A percentile compares a stretch with the other conserved stretches of the same genome.
phyloP scores from a whole-genome alignment of 1,284 basidiomycete genomes.

The Cutaneotrichosporon mucoides region DNA sequence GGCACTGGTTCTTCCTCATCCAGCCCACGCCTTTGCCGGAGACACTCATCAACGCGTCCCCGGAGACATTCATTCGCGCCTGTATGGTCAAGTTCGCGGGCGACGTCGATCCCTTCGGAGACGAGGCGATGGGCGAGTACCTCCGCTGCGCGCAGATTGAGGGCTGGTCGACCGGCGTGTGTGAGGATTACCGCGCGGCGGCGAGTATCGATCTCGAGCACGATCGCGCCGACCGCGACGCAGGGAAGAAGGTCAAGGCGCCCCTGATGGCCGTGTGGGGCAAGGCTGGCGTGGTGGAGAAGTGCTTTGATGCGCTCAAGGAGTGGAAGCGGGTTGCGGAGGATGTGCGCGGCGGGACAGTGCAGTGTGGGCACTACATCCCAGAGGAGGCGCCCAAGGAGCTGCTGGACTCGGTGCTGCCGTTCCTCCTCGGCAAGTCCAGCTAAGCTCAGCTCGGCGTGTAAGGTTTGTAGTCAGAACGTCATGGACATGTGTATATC shows the following conservation, averaged over 20 bases:
- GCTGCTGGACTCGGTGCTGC: constrained; percentile 23
- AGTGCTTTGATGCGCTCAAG: constrained; percentile 19
- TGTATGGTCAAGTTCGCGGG: constrained; percentile 1
- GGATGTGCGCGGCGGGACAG: constrained; percentile 28
- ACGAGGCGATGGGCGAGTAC: background rate
- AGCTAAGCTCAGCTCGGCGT: no score
- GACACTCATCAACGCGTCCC: background rate
- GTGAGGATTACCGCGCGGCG: constrained; percentile 50
- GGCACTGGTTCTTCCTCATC: constrained; percentile 51
- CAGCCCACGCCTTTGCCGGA: constrained; percentile 42
- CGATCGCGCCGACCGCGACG: constrained; percentile 32
- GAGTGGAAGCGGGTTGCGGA: constrained; percentile 36
- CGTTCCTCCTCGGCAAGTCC: constrained; percentile 15
- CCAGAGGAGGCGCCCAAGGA: constrained; percentile 42
- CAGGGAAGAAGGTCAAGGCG: constrained; percentile 35
- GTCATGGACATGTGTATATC: no score
- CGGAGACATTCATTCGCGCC: background rate
- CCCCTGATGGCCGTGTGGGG: constrained; percentile 43
- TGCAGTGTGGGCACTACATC: constrained; percentile 48
- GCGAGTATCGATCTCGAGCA: constrained; percentile 44
- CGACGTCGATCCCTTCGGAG: background rate
- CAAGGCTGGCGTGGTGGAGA: constrained; percentile 39
- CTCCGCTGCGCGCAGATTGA: background rate
- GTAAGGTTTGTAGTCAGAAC: no score
- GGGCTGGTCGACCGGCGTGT: constrained; percentile 10